Evolutionary conservation across 441 rosid species (phyloP).

Genomic region (Syzygium syzygioides): DNA sequence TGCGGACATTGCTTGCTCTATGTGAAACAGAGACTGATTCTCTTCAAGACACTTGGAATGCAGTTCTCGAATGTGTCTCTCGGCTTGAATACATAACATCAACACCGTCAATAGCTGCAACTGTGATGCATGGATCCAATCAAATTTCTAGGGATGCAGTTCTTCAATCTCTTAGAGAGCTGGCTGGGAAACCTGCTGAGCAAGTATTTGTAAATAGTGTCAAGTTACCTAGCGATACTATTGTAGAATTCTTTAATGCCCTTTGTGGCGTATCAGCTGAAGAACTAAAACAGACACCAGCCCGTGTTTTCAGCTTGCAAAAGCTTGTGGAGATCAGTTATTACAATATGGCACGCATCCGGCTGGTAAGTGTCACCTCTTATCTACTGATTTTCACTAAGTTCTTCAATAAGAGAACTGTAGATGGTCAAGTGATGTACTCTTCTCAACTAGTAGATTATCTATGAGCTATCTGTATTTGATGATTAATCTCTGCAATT

Average conservation of each 20-base stretch:
- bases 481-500: background rate
- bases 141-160: conserved; percentile 98
- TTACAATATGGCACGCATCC: conserved; percentile 98
- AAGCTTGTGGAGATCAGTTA: conserved; percentile 99
- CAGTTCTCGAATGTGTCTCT: conserved; percentile 97
- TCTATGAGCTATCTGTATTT: background rate
- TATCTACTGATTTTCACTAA: background rate
- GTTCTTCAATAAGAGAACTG: background rate
- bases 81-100: conserved; percentile 95
- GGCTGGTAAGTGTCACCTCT: conserved; percentile 62
- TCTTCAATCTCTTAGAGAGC: conserved; percentile 83
- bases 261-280: conserved; percentile 98
- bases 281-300: conserved; percentile 95
- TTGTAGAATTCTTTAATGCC: conserved; percentile 98
- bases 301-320: conserved; percentile 99
- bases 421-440: background rate
- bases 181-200: conserved; percentile 95
- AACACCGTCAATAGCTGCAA: conserved; percentile 88
- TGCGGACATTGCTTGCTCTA: conserved; percentile 75
- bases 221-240: conserved; percentile 87
- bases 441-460: conserved; percentile 2
- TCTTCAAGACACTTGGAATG: conserved; percentile 99
- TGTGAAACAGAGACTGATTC: conserved; percentile 79
- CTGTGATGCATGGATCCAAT: conserved; percentile 97
- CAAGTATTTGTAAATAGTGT: conserved; percentile 93